Evolutionary conservation across 331 rosid genomes (phyloP).

Genomic region (Prunus yedoensis): DNA sequence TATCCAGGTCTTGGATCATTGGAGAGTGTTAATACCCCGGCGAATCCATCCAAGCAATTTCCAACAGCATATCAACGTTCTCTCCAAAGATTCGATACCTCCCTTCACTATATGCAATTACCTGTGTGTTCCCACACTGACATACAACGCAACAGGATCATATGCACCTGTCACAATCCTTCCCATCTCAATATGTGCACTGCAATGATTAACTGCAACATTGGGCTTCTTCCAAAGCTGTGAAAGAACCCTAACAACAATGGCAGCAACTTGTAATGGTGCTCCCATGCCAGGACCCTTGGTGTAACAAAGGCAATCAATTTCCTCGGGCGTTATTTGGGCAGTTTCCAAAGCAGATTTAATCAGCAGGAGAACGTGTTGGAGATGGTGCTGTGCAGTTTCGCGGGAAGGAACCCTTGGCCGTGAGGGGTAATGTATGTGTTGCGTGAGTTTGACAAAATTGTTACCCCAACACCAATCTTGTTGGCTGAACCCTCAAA

Average conservation of each 20-base stretch:
- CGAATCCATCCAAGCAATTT: conserved; percentile 90
- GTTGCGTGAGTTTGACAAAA: conserved; percentile 86
- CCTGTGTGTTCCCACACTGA: conserved; percentile 91
- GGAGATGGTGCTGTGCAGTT: conserved; percentile 90
- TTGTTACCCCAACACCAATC: conserved; percentile 79
- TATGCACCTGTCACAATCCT: conserved; percentile 88
- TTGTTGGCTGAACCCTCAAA: conserved; percentile 98
- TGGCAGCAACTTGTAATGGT: conserved; percentile 78
- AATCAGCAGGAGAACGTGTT: conserved; percentile 66
- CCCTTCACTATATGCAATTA: conserved; percentile 94
- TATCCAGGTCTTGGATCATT: conserved; percentile 95
- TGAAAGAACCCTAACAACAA: conserved; percentile 81
- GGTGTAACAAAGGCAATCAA: conserved; percentile 90
- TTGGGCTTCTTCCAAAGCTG: conserved; percentile 87
- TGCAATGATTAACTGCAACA: conserved; percentile 85
- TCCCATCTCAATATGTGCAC: conserved; percentile 98
- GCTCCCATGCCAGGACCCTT: conserved; percentile 99
- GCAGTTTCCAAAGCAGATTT: conserved; percentile 76
- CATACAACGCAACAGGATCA: conserved; percentile 92
- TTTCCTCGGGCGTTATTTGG: conserved; percentile 54
- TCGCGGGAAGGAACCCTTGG: conserved; percentile 94
- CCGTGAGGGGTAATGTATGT: conserved; percentile 92
- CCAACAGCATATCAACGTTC: conserved; percentile 96
- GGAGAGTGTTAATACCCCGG: conserved; percentile 75
- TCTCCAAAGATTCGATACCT: conserved; percentile 81